phyloP scores from a whole-genome alignment of 2,329 filamentous ascomycete genomes.

The Metarhizium sp. region DNA sequence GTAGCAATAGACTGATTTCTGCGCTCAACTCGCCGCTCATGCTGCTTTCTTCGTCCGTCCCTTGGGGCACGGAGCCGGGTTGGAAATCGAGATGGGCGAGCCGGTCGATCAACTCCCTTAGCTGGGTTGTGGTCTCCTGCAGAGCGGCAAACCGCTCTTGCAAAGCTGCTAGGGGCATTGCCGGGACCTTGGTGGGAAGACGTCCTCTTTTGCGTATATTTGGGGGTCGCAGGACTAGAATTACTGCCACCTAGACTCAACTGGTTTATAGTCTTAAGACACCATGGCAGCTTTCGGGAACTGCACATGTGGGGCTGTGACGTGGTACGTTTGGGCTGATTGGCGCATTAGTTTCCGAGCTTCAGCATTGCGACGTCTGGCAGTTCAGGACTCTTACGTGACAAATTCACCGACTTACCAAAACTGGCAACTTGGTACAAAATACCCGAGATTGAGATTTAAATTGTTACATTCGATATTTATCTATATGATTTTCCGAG shows the following conservation, averaged over 20 bases:
- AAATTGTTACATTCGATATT: neutral
- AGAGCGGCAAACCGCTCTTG: conserved; percentile 49
- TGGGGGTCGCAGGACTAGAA: neutral
- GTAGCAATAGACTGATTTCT: conserved; percentile 71
- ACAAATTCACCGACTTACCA: too few species aligned
- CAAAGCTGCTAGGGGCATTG: conserved; percentile 47
- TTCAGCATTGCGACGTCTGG: neutral
- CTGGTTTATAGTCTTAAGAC: neutral
- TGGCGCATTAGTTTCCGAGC: neutral
- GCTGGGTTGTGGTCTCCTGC: conserved; percentile 52
- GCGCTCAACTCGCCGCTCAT: conserved; percentile 62
- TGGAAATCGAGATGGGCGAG: conserved; percentile 49
- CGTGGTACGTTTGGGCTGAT: neutral
- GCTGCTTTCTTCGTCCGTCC: conserved; percentile 38
- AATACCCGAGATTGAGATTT: too few species aligned
- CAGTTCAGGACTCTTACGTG: too few species aligned
- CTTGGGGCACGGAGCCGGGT: conserved; percentile 46
- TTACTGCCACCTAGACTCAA: too few species aligned
- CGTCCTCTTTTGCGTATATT: neutral
- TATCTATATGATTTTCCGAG: neutral
- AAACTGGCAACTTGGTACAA: too few species aligned
- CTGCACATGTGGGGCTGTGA: neutral
- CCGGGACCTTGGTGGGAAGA: neutral
- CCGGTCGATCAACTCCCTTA: conserved; percentile 49
- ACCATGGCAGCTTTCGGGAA: neutral